Evolutionary conservation across 1,139 yeast species (phyloP), one percentile per base, ranked within the genome.

Genomic region (Eremothecium sinecaudum): DNA sequence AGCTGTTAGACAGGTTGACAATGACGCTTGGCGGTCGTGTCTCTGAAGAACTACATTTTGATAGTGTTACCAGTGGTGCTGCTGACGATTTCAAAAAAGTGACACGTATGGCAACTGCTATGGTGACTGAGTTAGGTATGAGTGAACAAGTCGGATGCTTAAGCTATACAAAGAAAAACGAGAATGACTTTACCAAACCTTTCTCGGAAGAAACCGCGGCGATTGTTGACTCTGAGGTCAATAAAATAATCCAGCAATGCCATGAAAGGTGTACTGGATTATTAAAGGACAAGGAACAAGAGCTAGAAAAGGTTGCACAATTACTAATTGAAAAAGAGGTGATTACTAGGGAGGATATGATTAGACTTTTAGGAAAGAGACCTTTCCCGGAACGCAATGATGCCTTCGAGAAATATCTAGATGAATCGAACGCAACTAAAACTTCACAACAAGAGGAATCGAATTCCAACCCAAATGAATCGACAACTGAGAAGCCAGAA

Each of bases 21-120:
- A 80, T 80, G 90, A 71, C 87, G 1, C 59, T 80, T 20, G 92
- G 86, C 40, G 92, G 92, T 13, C 66, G 92, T 53, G 86, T 80
- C 11, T 72, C 80, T 33, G 92, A 80, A 56, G 90, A 79, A 50
- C 55, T 80, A 31, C 82, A 79, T 56, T 80, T 80, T 49, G 69
- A 70, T 32, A 73, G 82, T n/a, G 83, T 80, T 2, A 79, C 90
- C 5, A 74, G 82, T 47, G 92, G 90, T 36, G 92, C 86, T 0
- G 73, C 79, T 14, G 90, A 80, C 54, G 92, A 80, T 58, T 78
- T 80, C 59, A 79, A 79, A 54, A 79, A 80, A 51, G 79, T 79
- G 24, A 80, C 90, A 1, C 71, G 69, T 41, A 77, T 79, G 73
- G 90, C 90, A 0, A 79, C 75, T 41, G 73, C 73, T 27, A 80